Conservation (phyloP, 306 rosid genomes). For the Rosa multiflora region DNA sequence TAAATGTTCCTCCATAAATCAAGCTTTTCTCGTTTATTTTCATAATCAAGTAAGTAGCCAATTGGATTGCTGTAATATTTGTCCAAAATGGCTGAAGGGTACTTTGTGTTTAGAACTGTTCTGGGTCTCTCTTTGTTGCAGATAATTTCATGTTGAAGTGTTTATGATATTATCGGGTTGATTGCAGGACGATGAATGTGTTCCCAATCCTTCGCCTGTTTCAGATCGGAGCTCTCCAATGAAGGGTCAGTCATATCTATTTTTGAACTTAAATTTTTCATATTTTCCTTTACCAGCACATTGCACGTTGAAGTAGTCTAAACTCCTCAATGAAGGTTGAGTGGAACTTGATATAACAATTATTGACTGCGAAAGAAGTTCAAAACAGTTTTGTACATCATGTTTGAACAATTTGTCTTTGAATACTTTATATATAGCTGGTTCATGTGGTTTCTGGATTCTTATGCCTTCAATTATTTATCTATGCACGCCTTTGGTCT, state of each 20-base stretch:
- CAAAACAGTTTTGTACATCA: neutral
- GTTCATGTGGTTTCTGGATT: constrained; percentile 4
- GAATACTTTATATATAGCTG: neutral
- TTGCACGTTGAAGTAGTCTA: neutral
- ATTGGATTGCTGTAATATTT: no score
- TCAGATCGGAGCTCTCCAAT: neutral
- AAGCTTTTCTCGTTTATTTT: no score
- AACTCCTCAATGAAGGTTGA: neutral
- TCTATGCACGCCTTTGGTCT: neutral
- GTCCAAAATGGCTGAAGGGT: no score
- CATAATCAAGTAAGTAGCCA: no score
- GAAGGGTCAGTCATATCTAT: constrained; percentile 9
- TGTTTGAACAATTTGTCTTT: neutral
- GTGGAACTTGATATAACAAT: neutral
- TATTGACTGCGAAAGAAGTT: neutral
- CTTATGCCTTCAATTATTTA: neutral
- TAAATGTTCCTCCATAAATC: no score
- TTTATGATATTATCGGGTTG: neutral
- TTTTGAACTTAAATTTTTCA: neutral
- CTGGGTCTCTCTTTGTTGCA: no score
- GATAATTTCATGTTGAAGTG: no score
- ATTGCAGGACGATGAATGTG: constrained; percentile 11
- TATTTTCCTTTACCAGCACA: neutral
- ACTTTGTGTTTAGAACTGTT: no score
- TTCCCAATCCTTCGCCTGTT: neutral